Conservation (phyloP, 2,329 filamentous ascomycete species). For the Colletotrichum agaves region DNA sequence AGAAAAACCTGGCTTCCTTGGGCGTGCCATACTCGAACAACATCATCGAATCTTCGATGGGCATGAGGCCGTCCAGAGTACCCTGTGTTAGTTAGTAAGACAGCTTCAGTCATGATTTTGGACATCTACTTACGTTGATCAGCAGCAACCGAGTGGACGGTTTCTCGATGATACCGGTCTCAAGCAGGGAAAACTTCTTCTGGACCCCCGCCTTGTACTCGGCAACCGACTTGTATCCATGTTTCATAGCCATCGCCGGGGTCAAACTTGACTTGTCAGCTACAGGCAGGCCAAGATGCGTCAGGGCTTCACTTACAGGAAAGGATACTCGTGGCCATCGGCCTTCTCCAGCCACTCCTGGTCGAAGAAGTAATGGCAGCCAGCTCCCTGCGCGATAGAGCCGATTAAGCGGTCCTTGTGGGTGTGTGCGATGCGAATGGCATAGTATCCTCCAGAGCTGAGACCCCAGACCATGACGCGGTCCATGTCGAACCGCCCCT, state of each 20-base stretch:
- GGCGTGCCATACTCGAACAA: conserved; percentile 72
- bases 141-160: conserved; percentile 68
- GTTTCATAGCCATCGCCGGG: conserved; percentile 69
- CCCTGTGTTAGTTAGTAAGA: conserved; percentile 54
- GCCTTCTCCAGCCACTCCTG: conserved; percentile 67
- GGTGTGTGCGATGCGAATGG: conserved; percentile 74
- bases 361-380: conserved; percentile 65
- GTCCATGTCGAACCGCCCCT: conserved; percentile 64
- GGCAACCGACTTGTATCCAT: conserved; percentile 67
- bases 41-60: conserved; percentile 74
- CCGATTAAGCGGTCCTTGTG: conserved; percentile 65
- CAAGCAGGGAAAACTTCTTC: conserved; percentile 71
- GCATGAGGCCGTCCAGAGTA: conserved; percentile 72
- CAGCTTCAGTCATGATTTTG: background rate
- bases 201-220: conserved; percentile 65
- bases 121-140: conserved; percentile 62
- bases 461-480: conserved; percentile 72
- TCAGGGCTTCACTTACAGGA: conserved; percentile 52
- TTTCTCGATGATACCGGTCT: conserved; percentile 66
- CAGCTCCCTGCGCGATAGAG: conserved; percentile 67
- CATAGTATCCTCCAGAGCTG: conserved; percentile 75
- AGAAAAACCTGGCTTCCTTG: conserved; percentile 73
- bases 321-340: conserved; percentile 75
- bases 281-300: background rate
- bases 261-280: conserved; percentile 52